A percentile compares a stretch with the other conserved stretches of the same genome.
phyloP scores from a whole-genome alignment of 2,329 filamentous ascomycete genomes.

The Triangularia verruculosa region DNA sequence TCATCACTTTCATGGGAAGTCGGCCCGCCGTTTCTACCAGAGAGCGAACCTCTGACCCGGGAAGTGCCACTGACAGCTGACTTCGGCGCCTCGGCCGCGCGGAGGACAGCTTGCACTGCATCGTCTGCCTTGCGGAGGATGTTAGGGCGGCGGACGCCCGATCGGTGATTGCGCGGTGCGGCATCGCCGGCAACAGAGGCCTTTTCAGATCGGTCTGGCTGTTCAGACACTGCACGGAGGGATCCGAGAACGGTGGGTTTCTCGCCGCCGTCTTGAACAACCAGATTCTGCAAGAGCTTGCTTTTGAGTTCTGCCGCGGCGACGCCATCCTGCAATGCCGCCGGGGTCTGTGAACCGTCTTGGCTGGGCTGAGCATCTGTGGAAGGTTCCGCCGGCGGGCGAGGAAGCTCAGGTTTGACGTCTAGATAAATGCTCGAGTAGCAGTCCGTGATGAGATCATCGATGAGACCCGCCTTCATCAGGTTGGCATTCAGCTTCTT shows the following conservation, averaged over 20 bases:
- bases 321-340: conserved; percentile 8
- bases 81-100: conserved; percentile 49
- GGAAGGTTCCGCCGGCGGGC: conserved; percentile 45
- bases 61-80: conserved; percentile 31
- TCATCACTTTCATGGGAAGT: background rate
- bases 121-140: conserved; percentile 61
- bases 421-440: conserved; percentile 75
- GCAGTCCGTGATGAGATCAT: conserved; percentile 89
- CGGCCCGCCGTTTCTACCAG: conserved; percentile 43
- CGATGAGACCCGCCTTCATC: conserved; percentile 81
- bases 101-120: conserved; percentile 52
- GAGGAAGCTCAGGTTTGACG: conserved; percentile 58
- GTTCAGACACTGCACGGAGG: conserved; percentile 28
- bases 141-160: conserved; percentile 52
- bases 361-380: conserved; percentile 40
- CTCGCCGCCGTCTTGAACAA: conserved; percentile 25
- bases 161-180: conserved; percentile 37
- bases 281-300: conserved; percentile 24
- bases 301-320: conserved; percentile 15
- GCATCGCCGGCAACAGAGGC: conserved; percentile 35
- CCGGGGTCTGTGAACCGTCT: conserved; percentile 37
- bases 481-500: conserved; percentile 78
- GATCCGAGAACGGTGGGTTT: conserved; percentile 23
- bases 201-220: conserved; percentile 39
- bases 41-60: conserved; percentile 53